Conservation (phyloP, 2,329 filamentous ascomycete species). For the Colletotrichum siamense region DNA sequence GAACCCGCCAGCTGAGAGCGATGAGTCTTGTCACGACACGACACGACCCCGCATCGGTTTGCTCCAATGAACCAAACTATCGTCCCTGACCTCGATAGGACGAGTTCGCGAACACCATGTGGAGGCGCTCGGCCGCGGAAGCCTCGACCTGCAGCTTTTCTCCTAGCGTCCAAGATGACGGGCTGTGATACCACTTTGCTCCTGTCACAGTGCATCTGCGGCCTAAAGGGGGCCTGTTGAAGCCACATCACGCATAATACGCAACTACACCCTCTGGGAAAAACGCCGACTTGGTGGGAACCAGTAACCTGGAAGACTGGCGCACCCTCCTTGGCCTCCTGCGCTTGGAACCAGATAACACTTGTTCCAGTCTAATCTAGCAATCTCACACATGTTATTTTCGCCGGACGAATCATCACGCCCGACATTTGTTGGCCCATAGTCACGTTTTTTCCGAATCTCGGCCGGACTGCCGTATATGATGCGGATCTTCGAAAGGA, state of each 20-base stretch:
- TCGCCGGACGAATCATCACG: neutral
- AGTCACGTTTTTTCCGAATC: neutral
- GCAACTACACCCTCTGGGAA: neutral
- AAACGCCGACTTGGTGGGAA: neutral
- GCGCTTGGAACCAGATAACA: neutral
- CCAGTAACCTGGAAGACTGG: constrained; percentile 2
- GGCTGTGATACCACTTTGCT: constrained; percentile 1
- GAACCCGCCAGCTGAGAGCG: neutral
- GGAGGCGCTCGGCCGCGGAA: neutral
- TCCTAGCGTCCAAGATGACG: neutral
- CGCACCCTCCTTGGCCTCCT: neutral
- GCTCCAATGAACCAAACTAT: neutral
- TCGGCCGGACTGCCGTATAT: neutral
- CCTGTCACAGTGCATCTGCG: neutral
- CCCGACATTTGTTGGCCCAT: neutral
- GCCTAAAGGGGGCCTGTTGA: neutral
- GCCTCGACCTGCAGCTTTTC: constrained; percentile 8
- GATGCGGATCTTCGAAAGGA: neutral
- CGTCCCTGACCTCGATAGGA: neutral
- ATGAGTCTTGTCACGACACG: neutral
- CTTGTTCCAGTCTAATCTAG: neutral
- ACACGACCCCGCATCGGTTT: neutral
- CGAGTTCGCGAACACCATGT: neutral
- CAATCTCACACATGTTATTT: neutral
- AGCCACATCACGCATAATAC: neutral